These are phyloP conservation scores for Tulasnella sp. DNA, from an alignment of 768 basidiomycete species.

Conservation along the genomic window DNA sequence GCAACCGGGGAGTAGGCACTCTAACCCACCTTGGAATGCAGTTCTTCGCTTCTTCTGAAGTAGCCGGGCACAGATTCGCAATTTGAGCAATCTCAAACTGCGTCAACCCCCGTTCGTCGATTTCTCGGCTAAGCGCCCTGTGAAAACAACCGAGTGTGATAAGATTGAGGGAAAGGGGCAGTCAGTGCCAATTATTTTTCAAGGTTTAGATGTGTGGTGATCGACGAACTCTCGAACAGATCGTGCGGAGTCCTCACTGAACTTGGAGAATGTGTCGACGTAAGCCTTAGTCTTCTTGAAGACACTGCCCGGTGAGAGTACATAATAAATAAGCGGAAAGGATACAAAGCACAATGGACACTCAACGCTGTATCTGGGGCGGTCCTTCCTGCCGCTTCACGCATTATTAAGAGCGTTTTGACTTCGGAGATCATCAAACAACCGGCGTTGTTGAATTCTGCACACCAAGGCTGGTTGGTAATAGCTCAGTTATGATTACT, in stretches of 20 bases:
- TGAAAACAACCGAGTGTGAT: neutral
- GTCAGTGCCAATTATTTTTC: neutral
- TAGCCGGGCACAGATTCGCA: constrained; percentile 81
- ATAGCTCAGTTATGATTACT: neutral
- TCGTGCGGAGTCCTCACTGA: constrained; percentile 74
- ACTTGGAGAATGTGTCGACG: constrained; percentile 85
- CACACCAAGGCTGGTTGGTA: neutral
- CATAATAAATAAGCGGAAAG: neutral
- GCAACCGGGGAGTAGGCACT: neutral
- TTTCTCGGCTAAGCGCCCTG: constrained; percentile 72
- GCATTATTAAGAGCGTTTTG: constrained; percentile 76
- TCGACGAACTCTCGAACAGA: constrained; percentile 76
- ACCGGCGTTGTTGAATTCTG: constrained; percentile 88
- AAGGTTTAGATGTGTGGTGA: constrained; percentile 20
- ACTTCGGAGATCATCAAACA: constrained; percentile 88
- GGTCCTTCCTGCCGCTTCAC: constrained; percentile 52
- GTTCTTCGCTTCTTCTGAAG: constrained; percentile 86
- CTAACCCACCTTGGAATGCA: constrained; percentile 62
- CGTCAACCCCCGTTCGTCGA: constrained; percentile 46
- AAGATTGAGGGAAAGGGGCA: neutral
- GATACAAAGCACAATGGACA: neutral
- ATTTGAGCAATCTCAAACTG: constrained; percentile 92
- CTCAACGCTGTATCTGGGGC: constrained; percentile 79
- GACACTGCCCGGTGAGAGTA: constrained; percentile 43
- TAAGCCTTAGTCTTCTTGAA: constrained; percentile 92